phyloP scores from a whole-genome alignment of 305 asterid genomes.

The Fraxinus angustifolia region DNA sequence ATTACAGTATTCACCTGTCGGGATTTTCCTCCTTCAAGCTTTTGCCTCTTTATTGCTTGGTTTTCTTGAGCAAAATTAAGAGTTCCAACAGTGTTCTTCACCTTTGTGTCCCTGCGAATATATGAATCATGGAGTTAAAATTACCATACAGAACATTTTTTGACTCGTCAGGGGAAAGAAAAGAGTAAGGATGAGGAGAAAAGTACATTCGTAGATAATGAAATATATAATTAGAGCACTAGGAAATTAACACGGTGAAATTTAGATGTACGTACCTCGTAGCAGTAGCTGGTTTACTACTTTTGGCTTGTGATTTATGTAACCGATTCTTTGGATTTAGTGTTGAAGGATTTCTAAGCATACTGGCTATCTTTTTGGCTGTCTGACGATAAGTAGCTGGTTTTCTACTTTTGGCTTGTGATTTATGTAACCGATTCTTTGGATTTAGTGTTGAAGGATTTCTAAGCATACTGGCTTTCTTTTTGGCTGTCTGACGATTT shows the following conservation, averaged over 20 bases:
- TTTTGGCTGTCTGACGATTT: constrained; percentile 56
- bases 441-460: too few species aligned
- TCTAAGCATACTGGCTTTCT: constrained; percentile 53
- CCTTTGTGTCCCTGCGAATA: constrained; percentile 46
- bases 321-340: constrained; percentile 48
- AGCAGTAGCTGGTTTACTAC: constrained; percentile 46
- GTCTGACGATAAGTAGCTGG: too few species aligned
- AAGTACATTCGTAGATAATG: background rate
- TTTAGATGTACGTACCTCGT: constrained; percentile 40
- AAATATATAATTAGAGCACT: background rate
- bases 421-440: too few species aligned
- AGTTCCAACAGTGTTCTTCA: constrained; percentile 47
- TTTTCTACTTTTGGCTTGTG: too few species aligned
- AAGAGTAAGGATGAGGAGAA: background rate
- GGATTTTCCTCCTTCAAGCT: constrained; percentile 76
- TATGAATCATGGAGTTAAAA: background rate
- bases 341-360: constrained; percentile 58
- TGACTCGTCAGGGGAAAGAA: background rate
- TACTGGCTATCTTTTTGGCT: constrained; percentile 63
- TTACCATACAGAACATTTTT: constrained; percentile 8
- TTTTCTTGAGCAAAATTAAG: constrained; percentile 68
- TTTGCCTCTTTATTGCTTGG: constrained; percentile 89
- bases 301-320: constrained; percentile 46
- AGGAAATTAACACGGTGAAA: background rate
- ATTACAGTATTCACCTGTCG: constrained; percentile 45